Percentiles rank a stretch among this genome's conserved stretches.
These are phyloP conservation scores for Ananas comosus DNA, from an alignment of 176 grass and related monocot species.

Conservation along the genomic window DNA sequence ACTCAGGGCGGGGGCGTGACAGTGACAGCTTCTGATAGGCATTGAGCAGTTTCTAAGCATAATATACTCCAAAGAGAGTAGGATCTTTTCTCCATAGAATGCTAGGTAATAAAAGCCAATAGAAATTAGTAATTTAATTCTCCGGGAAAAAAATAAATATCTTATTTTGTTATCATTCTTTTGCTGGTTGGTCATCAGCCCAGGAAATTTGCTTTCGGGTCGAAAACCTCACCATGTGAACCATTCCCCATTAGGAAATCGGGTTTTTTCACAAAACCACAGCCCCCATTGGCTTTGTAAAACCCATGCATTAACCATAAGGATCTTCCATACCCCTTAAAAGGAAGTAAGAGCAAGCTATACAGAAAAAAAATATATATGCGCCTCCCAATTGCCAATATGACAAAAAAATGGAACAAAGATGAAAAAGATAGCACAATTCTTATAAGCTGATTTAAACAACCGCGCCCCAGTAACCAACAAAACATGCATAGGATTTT, in stretches of 20 bases:
- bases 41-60: too few relatives aligned
- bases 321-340: conserved; percentile 81
- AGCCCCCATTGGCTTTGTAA: conserved; percentile 76
- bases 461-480: neutral
- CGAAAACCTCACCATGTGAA: conserved; percentile 68
- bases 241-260: conserved; percentile 76
- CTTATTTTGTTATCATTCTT: too few relatives aligned
- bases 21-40: too few relatives aligned
- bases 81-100: too few relatives aligned
- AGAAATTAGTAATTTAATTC: too few relatives aligned
- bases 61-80: too few relatives aligned
- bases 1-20: too few relatives aligned
- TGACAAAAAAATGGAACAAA: neutral
- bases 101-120: too few relatives aligned
- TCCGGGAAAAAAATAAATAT: too few relatives aligned
- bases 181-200: too few relatives aligned
- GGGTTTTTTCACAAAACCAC: conserved; percentile 90
- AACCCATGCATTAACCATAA: conserved; percentile 97
- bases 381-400: neutral
- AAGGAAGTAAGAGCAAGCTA: neutral
- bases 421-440: neutral
- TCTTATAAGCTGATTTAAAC: neutral
- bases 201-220: conserved; percentile 61
- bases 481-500: neutral
- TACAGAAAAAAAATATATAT: neutral